Evolutionary conservation across 2,329 filamentous ascomycete species (phyloP), one percentile per base, ranked within the genome.

Genomic region (Aphanoascus verrucosus): DNA sequence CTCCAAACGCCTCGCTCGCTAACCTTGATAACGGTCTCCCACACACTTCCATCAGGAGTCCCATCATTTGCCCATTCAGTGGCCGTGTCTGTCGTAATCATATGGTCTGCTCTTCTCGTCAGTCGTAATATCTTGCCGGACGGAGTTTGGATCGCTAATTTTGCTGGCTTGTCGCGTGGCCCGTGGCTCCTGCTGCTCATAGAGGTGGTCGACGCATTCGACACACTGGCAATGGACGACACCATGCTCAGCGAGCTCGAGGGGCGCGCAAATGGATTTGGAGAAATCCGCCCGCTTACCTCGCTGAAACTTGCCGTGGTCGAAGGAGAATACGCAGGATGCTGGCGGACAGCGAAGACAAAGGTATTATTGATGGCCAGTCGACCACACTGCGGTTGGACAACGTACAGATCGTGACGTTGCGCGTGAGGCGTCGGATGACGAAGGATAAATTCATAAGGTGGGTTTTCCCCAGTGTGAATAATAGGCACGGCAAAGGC

Each of bases 351-450:
- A 51, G 86, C 86, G 68, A 98, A 98, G 28, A 98, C 91, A 65
- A 96, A 98, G 0, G 93, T 98, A 67, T 98, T 97, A 74, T 97
- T 96, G 53, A 94, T 77, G 1, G 88, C 90, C 28, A 98, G 76
- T 23, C 84, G 82, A 59, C 85, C 80, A 67, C 93, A 98, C 69
- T 98, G 94, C 1, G 94, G 93, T 65, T 97, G 93, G 43, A 90
- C 87, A 58, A 98, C 87, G 68, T 98, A 98, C 55, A 98, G 83
- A 66, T 98, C 93, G 68, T 98, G 90, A 41, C 91, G 82, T 65
- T 95, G 89, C n/a, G 93, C 93, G 67, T 98, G 93, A 7, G 93
- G 93, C 2, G 93, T 98, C 6, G 94, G 94, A 67, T 98, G 93
- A 3, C 93, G 82, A 38, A 85, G 85, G 44, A 96, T 78, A 69